Evolutionary conservation across 2,329 filamentous ascomycete genomes (phyloP).

Genomic region (Colletotrichum ledebouriae): DNA sequence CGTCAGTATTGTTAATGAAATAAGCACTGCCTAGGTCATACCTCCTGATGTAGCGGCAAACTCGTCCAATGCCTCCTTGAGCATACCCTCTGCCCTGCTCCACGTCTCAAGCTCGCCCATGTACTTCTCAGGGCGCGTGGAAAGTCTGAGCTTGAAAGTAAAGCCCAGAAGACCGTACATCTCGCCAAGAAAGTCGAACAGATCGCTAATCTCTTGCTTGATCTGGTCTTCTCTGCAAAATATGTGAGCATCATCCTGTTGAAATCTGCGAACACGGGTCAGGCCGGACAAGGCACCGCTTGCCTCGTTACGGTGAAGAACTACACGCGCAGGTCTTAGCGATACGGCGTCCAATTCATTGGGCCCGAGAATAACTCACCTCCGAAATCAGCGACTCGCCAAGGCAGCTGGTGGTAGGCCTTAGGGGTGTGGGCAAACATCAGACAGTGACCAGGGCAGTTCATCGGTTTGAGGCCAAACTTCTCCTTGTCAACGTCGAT

Average conservation of each 20-base stretch:
- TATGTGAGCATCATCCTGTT: slow-evolving; percentile 96
- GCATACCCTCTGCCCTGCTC: slow-evolving; percentile 86
- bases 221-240: slow-evolving; percentile 90
- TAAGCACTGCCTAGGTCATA: not conserved
- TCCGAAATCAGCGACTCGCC: slow-evolving; percentile 95
- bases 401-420: slow-evolving; percentile 90
- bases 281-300: slow-evolving; percentile 92
- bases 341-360: too few species aligned
- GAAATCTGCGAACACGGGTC: slow-evolving; percentile 92
- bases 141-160: slow-evolving; percentile 83
- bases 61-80: slow-evolving; percentile 82
- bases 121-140: slow-evolving; percentile 89
- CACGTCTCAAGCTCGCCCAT: slow-evolving; percentile 89
- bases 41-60: slow-evolving; percentile 67
- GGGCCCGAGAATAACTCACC: slow-evolving; percentile 58
- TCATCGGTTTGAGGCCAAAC: slow-evolving; percentile 91
- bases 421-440: slow-evolving; percentile 87
- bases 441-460: slow-evolving; percentile 94
- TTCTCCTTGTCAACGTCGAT: slow-evolving; percentile 86
- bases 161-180: slow-evolving; percentile 86
- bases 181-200: slow-evolving; percentile 88
- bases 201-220: slow-evolving; percentile 78
- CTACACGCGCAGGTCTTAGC: slow-evolving; percentile 8
- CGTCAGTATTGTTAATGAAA: slow-evolving; percentile 47
- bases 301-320: slow-evolving; percentile 91